Conservation (phyloP, 192 early-diverging fungal genomes). For the Paraglomus occultum region DNA sequence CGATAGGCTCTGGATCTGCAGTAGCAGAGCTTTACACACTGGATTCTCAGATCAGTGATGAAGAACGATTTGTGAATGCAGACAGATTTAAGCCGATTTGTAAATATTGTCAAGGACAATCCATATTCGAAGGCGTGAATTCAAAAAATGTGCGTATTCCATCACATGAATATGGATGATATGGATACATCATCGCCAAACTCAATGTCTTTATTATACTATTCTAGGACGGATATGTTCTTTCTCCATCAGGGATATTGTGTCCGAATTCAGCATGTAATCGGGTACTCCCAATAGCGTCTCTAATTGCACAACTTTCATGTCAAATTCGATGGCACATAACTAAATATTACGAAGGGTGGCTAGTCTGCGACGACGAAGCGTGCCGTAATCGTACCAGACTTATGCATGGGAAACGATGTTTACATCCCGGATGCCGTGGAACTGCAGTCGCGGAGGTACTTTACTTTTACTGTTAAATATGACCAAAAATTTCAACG, state of each 20-base stretch:
- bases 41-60: slow-evolving; percentile 69
- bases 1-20: slow-evolving; percentile 11
- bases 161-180: not conserved
- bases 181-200: not conserved
- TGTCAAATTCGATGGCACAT: slow-evolving; percentile 65
- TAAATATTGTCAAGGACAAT: slow-evolving; percentile 51
- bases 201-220: slow-evolving; percentile 36
- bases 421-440: slow-evolving; percentile 62
- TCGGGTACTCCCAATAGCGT: slow-evolving; percentile 38
- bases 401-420: slow-evolving; percentile 63
- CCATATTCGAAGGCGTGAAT: slow-evolving; percentile 41
- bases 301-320: slow-evolving; percentile 62
- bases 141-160: slow-evolving; percentile 24
- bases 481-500: not conserved
- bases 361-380: slow-evolving; percentile 77
- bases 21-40: slow-evolving; percentile 64
- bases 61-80: slow-evolving; percentile 73
- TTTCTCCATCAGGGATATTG: not conserved
- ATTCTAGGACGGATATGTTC: not conserved
- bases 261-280: slow-evolving; percentile 59
- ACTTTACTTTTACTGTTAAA: not conserved
- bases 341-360: slow-evolving; percentile 70
- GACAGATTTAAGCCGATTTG: slow-evolving; percentile 67
- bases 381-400: slow-evolving; percentile 66
- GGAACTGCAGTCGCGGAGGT: slow-evolving; percentile 68